Percentiles rank a stretch among this genome's conserved stretches.
phyloP scores from a whole-genome alignment of 371 early-diverging fungal genomes.

The Lichtheimia ornata region DNA sequence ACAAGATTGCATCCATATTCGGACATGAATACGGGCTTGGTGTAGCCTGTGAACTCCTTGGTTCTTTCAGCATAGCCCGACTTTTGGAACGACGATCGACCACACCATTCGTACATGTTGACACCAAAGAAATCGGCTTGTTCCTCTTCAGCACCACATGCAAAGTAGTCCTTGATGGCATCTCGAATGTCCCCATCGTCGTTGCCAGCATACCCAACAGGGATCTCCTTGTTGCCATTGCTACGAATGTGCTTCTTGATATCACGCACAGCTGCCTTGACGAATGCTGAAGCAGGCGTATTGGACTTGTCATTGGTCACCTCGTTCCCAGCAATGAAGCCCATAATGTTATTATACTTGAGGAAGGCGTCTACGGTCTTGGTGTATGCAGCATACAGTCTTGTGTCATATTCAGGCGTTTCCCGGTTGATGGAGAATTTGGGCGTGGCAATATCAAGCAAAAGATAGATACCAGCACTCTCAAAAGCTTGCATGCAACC shows the following conservation, averaged over 20 bases:
- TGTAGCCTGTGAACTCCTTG: conserved; percentile 50
- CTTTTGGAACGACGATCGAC: conserved; percentile 49
- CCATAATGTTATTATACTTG: conserved; percentile 64
- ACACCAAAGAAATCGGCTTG: conserved; percentile 78
- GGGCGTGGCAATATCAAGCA: conserved; percentile 71
- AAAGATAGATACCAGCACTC: conserved; percentile 72
- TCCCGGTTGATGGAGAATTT: conserved; percentile 67
- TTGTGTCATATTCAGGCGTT: conserved; percentile 65
- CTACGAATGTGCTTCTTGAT: conserved; percentile 62
- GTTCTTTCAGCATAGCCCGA: conserved; percentile 66
- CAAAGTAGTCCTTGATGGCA: conserved; percentile 71
- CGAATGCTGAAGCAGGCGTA: conserved; percentile 70
- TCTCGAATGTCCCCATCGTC: conserved; percentile 74
- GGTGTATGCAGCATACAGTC: conserved; percentile 58
- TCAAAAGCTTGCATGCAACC: conserved; percentile 74
- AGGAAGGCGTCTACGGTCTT: conserved; percentile 70
- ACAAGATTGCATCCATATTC: conserved; percentile 69
- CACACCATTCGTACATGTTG: conserved; percentile 74
- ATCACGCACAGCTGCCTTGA: conserved; percentile 78
- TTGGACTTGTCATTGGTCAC: conserved; percentile 71
- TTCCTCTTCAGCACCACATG: conserved; percentile 67
- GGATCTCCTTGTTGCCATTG: conserved; percentile 50
- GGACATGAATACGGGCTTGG: conserved; percentile 64
- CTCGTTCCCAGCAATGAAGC: conserved; percentile 84
- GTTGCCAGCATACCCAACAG: conserved; percentile 83